Base-by-base conservation (phyloP, 192 early-diverging fungal genomes). In the Borealophlyctis nickersoniae region DNA sequence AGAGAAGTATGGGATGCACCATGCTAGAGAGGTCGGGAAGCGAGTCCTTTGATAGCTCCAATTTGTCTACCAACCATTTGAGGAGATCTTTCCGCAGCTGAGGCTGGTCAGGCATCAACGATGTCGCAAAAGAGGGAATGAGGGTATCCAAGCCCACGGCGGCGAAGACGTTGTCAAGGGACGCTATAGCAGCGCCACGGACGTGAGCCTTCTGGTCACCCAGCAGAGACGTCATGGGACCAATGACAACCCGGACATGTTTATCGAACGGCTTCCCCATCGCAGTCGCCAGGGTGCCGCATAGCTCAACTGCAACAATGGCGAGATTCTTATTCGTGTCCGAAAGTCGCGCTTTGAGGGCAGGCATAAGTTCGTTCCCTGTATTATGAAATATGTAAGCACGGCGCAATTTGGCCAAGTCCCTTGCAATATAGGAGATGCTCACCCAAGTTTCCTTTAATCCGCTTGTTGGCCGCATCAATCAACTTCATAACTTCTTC, bases 281-380 rank as follows among this genome's bases (percentile, higher is more conserved):
- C 14, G 91, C 88, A 0, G 78, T 68, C 2, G 93, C 91, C 16
- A 99, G 69, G 4, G 71, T 74, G 0, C 87, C 89, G 39, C 87
- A 80, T 24, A 99, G 74, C n/a, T 92, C 92, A 33, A 94, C 82
- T 0, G 94, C 85, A 56, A 84, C 71, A 9, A 87, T 86, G 11
- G 87, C 83, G 22, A 99, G 73, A 63, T 92, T 96, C 67, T 94
- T 92, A 78, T 99, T 99, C 57, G 82, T 88, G 67, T 99, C 97
- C 27, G 75, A 79, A 36, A 99, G 76, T 36, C 97, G 83, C 32
- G 72, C 74, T 67, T 96, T 97, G 45, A 99, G 75, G 5, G 91
- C 86, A 0, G 86, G 66, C 4, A 87, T 73, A 58, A 99, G 78
- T 23, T 97, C 94, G 14, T 52, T 52, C 19, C 82, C 77, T 82